phyloP scores from a whole-genome alignment of 805 yeast species.

The Sungouiella thailandica region DNA sequence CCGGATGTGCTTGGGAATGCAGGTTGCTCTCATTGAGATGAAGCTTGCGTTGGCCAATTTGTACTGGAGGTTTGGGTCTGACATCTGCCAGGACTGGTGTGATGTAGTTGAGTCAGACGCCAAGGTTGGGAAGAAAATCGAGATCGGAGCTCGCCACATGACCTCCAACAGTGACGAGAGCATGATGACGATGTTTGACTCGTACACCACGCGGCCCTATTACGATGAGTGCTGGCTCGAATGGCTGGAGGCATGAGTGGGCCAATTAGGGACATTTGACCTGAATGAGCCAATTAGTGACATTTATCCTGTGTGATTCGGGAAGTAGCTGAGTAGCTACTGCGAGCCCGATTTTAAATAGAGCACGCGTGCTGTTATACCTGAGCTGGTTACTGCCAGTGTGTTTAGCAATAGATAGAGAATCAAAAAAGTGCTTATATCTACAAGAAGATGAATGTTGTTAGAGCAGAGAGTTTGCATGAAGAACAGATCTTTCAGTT shows the following conservation, averaged over 20 bases:
- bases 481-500: too few species aligned
- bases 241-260: slow-evolving; percentile 20
- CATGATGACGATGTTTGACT: slow-evolving; percentile 53
- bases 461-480: too few species aligned
- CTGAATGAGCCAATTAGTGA: too few species aligned
- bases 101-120: slow-evolving; percentile 15
- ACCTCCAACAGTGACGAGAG: slow-evolving; percentile 33
- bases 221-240: slow-evolving; percentile 50
- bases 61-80: slow-evolving; percentile 44
- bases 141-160: slow-evolving; percentile 5
- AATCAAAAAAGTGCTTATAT: too few species aligned
- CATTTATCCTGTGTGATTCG: too few species aligned
- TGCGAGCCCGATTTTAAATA: too few species aligned
- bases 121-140: slow-evolving; percentile 13
- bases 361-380: too few species aligned
- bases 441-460: too few species aligned
- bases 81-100: slow-evolving; percentile 43
- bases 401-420: too few species aligned
- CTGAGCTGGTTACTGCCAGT: too few species aligned
- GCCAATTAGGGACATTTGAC: too few species aligned
- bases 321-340: too few species aligned
- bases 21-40: slow-evolving; percentile 62
- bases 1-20: slow-evolving; percentile 71
- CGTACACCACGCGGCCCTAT: slow-evolving; percentile 49
- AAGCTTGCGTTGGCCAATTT: slow-evolving; percentile 51